Percentiles rank a stretch among this genome's conserved stretches.
These are phyloP conservation scores for Ogataea hybrid DNA, from an alignment of 1,139 yeast species.

Conservation along the genomic window DNA sequence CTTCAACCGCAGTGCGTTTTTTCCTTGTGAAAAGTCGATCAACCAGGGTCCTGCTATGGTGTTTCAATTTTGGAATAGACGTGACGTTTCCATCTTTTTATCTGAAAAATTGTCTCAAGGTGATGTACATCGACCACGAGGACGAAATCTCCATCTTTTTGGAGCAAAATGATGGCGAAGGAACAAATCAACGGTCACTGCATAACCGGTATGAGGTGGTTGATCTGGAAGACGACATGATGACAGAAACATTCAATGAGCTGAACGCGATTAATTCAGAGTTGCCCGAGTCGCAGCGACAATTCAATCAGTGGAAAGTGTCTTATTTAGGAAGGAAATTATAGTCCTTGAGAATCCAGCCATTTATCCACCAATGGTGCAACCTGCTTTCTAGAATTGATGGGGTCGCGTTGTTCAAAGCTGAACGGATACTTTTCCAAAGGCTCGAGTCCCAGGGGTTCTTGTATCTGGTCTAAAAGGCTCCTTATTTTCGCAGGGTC, in stretches of 20 bases:
- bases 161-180: slow-evolving; percentile 12
- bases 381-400: slow-evolving; percentile 83
- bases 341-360: slow-evolving; percentile 6
- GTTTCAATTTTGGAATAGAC: slow-evolving; percentile 50
- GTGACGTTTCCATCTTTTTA: slow-evolving; percentile 28
- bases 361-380: slow-evolving; percentile 48
- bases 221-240: slow-evolving; percentile 30
- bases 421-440: neutral
- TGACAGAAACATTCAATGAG: slow-evolving; percentile 28
- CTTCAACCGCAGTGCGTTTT: slow-evolving; percentile 29
- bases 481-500: slow-evolving; percentile 1
- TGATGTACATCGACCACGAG: slow-evolving; percentile 32
- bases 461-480: slow-evolving; percentile 1
- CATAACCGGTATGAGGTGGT: slow-evolving; percentile 18
- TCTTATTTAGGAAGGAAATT: slow-evolving; percentile 25
- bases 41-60: slow-evolving; percentile 46
- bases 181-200: slow-evolving; percentile 13
- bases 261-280: slow-evolving; percentile 28
- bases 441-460: slow-evolving; percentile 13
- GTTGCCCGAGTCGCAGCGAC: slow-evolving; percentile 33
- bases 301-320: slow-evolving; percentile 27
- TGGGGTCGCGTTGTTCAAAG: slow-evolving; percentile 49
- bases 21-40: slow-evolving; percentile 27
- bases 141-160: slow-evolving; percentile 15
- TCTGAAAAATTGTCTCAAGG: slow-evolving; percentile 36